Percentiles rank a stretch among this genome's conserved stretches.
phyloP scores from a whole-genome alignment of 345 rosid species.

The Citrus cavaleriei region DNA sequence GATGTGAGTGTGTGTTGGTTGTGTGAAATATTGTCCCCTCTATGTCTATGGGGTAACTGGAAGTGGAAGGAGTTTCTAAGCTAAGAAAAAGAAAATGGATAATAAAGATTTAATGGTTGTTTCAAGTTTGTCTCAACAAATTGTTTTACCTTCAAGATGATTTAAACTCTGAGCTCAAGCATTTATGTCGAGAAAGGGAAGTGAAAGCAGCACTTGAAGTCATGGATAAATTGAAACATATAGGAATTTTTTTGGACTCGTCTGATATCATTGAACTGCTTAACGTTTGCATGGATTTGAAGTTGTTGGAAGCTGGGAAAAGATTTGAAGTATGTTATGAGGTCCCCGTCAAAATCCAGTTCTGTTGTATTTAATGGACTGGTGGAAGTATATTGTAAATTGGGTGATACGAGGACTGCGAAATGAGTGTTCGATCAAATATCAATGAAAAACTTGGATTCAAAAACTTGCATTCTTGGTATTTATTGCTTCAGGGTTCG shows the following conservation, averaged over 20 bases:
- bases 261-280: constrained; percentile 6
- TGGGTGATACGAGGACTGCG: constrained; percentile 6
- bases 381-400: constrained; percentile 10
- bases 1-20: neutral
- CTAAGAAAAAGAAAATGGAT: neutral
- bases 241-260: neutral
- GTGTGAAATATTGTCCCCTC: neutral
- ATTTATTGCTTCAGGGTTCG: constrained; percentile 5
- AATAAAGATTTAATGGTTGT: neutral
- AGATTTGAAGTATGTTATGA: constrained; percentile 2
- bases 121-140: neutral
- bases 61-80: neutral
- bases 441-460: neutral
- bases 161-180: constrained; percentile 1
- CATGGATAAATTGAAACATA: neutral
- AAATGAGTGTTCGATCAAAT: neutral
- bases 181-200: neutral
- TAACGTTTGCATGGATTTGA: neutral
- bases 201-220: neutral
- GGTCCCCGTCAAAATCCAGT: neutral
- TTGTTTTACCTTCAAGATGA: neutral
- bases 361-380: constrained; percentile 1
- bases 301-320: constrained; percentile 11
- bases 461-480: constrained; percentile 5
- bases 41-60: neutral